phyloP scores from a whole-genome alignment of 1,284 basidiomycete species.

The Polyporus tsugae region DNA sequence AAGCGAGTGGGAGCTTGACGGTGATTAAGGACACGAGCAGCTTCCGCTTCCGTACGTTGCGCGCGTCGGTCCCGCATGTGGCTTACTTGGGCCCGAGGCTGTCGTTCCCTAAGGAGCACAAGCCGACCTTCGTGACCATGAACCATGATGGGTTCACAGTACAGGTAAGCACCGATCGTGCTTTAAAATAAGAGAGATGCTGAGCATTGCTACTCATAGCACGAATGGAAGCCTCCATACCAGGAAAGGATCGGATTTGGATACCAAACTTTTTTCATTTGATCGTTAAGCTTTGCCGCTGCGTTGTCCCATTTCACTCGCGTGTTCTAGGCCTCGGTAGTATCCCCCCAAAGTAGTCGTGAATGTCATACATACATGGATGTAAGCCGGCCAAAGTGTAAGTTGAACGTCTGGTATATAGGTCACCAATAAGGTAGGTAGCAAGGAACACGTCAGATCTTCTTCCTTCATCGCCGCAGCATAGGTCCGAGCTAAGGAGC shows the following conservation, averaged over 20 bases:
- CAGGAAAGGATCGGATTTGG: slow-evolving; percentile 16
- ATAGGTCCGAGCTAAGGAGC: slow-evolving; percentile 47
- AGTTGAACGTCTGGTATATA: slow-evolving; percentile 6
- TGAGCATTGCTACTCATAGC: slow-evolving; percentile 5
- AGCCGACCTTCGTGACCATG: slow-evolving; percentile 16
- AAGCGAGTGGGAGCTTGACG: neutral
- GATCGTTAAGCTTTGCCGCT: neutral
- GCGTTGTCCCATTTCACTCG: neutral
- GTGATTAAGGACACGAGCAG: slow-evolving; percentile 8
- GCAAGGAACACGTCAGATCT: neutral
- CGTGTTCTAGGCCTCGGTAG: neutral
- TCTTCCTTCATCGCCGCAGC: slow-evolving; percentile 39
- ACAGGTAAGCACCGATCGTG: slow-evolving; percentile 2
- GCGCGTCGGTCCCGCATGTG: slow-evolving; percentile 13
- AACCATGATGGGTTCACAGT: slow-evolving; percentile 15
- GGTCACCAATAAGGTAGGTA: slow-evolving; percentile 22
- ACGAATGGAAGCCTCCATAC: slow-evolving; percentile 20
- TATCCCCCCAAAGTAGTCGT: neutral
- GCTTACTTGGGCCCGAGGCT: slow-evolving; percentile 9
- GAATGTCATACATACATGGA: slow-evolving; percentile 12
- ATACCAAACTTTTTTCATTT: slow-evolving; percentile 17
- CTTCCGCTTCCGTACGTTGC: slow-evolving; percentile 7
- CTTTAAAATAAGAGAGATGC: neutral
- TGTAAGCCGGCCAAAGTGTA: slow-evolving; percentile 9
- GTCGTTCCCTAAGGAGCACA: slow-evolving; percentile 13